Evolutionary conservation across 2,329 filamentous ascomycete species (phyloP).

Genomic region (Ophiocordyceps camponoti-floridani): DNA sequence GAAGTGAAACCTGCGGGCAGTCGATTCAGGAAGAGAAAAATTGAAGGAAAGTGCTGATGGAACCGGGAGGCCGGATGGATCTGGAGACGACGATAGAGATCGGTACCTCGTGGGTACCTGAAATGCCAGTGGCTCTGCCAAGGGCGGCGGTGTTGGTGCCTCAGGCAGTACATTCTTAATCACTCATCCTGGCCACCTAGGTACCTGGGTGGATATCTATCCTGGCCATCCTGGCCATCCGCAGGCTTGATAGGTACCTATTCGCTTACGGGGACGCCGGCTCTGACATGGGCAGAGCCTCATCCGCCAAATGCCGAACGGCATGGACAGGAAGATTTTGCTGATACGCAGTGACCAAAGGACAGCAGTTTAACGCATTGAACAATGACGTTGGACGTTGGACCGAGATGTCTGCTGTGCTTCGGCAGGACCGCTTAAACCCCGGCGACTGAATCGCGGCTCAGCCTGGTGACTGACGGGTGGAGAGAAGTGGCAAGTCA

Average conservation of each 20-base stretch:
- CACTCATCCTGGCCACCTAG: background rate
- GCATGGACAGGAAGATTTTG: no score
- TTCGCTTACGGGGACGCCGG: no score
- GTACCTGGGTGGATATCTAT: no score
- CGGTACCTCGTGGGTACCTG: background rate
- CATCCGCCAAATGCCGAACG: no score
- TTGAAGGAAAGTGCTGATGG: background rate
- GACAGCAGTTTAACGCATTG: no score
- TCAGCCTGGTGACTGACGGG: background rate
- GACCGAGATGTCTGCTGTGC: no score
- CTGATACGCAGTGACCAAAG: no score
- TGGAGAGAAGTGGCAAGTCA: background rate
- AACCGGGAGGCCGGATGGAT: background rate
- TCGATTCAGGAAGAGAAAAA: background rate
- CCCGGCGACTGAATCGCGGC: background rate
- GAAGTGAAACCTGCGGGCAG: background rate
- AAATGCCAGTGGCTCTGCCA: background rate
- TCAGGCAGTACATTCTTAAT: background rate
- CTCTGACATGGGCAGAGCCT: no score
- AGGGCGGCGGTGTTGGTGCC: background rate
- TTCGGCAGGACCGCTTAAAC: no score
- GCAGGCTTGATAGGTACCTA: no score
- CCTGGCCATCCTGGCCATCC: no score
- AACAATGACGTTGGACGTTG: no score
- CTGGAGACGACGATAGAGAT: background rate